Conservation (phyloP, 2,329 filamentous ascomycete genomes). For the Fusarium sp. region DNA sequence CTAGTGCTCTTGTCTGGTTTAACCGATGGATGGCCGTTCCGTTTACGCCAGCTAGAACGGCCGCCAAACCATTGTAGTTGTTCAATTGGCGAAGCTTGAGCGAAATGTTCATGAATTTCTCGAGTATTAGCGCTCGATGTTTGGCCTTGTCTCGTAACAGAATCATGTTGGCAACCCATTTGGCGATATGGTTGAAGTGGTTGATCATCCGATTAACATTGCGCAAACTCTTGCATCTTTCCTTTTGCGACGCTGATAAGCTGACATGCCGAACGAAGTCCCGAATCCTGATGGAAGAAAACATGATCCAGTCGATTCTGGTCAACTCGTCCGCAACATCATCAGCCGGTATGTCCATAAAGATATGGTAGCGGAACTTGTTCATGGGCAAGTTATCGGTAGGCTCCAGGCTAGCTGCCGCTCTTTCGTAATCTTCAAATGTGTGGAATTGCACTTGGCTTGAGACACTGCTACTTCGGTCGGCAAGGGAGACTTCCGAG, state of each 20-base stretch:
- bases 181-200: conserved; percentile 88
- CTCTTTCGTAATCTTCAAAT: conserved; percentile 83
- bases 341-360: conserved; percentile 88
- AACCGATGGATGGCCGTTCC: conserved; percentile 88
- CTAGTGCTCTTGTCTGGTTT: conserved; percentile 79
- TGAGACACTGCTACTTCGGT: conserved; percentile 53
- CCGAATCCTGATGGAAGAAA: conserved; percentile 91
- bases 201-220: conserved; percentile 95
- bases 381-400: conserved; percentile 76
- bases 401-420: conserved; percentile 79
- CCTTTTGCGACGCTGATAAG: conserved; percentile 76
- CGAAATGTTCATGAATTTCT: conserved; percentile 95
- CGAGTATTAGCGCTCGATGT: conserved; percentile 88
- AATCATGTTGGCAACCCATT: conserved; percentile 85
- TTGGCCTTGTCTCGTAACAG: conserved; percentile 95
- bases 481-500: conserved; percentile 58
- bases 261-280: conserved; percentile 94
- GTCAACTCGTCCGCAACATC: conserved; percentile 92
- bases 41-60: conserved; percentile 92
- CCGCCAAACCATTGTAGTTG: conserved; percentile 97
- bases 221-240: conserved; percentile 79
- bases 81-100: conserved; percentile 88
- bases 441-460: conserved; percentile 70
- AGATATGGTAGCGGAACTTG: conserved; percentile 88
- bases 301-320: conserved; percentile 98